Conservation (phyloP, 2,329 filamentous ascomycete species). For the Beauveria sp. region DNA sequence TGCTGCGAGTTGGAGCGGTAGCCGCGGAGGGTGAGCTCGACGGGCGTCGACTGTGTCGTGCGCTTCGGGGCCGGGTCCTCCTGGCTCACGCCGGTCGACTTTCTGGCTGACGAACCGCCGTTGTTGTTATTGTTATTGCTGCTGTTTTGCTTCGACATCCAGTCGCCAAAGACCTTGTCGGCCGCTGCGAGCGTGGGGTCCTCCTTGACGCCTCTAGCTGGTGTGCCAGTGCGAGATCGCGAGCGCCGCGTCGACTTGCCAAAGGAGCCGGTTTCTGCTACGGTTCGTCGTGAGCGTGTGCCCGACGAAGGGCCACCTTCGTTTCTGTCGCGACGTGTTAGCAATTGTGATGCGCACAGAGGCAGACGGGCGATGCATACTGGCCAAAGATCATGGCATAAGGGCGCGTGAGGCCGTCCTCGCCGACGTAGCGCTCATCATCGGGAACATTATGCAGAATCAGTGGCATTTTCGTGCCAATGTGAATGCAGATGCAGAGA, state of each 20-base stretch:
- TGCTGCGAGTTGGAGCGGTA: constrained; percentile 59
- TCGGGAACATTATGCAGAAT: constrained; percentile 63
- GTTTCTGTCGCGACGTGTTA: constrained; percentile 30
- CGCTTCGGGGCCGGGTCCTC: constrained; percentile 32
- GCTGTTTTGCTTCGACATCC: constrained; percentile 42
- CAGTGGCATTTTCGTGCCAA: constrained; percentile 50
- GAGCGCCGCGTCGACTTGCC: constrained; percentile 59
- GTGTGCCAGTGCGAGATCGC: constrained; percentile 53
- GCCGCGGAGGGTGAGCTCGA: constrained; percentile 80
- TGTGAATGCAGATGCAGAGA: constrained; percentile 13
- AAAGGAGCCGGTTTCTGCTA: constrained; percentile 57
- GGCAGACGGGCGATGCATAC: constrained; percentile 31
- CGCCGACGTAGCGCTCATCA: constrained; percentile 58
- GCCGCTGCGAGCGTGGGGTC: constrained; percentile 55
- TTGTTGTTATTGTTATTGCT: constrained; percentile 22
- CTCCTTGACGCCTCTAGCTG: constrained; percentile 43
- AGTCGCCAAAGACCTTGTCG: constrained; percentile 54
- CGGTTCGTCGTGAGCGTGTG: constrained; percentile 43
- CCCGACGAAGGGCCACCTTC: constrained; percentile 40
- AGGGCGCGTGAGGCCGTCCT: constrained; percentile 57
- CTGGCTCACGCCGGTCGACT: constrained; percentile 24
- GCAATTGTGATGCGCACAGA: constrained; percentile 4
- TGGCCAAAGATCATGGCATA: constrained; percentile 61
- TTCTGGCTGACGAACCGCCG: constrained; percentile 21
- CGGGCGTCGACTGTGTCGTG: constrained; percentile 35